phyloP scores from a whole-genome alignment of 768 basidiomycete species.

The Amanita exitialis region DNA sequence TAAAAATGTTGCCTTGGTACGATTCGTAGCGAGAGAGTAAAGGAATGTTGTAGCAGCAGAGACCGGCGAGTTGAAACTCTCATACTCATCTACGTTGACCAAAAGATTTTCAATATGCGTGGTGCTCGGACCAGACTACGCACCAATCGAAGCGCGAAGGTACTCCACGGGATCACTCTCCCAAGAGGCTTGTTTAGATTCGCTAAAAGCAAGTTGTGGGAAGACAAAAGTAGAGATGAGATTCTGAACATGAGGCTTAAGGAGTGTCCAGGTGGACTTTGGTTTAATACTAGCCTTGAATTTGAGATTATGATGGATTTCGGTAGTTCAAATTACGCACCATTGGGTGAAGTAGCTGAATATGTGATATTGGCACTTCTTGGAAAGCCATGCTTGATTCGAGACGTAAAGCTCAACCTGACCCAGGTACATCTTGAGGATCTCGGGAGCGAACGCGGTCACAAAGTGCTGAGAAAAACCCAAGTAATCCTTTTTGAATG shows the following conservation, averaged over 20 bases:
- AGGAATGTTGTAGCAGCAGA: constrained; percentile 77
- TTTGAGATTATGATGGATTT: neutral
- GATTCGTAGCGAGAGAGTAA: constrained; percentile 63
- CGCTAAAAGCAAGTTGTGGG: constrained; percentile 77
- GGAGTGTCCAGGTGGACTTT: constrained; percentile 79
- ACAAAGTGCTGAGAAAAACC: constrained; percentile 74
- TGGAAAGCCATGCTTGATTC: constrained; percentile 68
- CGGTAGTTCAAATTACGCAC: constrained; percentile 28
- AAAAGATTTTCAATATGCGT: neutral
- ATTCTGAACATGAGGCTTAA: constrained; percentile 77
- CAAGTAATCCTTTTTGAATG: constrained; percentile 59
- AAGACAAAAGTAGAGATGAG: constrained; percentile 79
- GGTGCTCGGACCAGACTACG: constrained; percentile 6
- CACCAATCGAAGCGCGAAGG: constrained; percentile 66
- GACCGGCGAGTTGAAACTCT: constrained; percentile 66
- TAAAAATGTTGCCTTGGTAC: constrained; percentile 76
- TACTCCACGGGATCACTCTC: constrained; percentile 79
- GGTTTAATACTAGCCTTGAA: constrained; percentile 64
- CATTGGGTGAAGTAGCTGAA: constrained; percentile 85
- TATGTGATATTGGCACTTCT: constrained; percentile 76
- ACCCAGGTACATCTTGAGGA: constrained; percentile 68
- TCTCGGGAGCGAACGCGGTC: constrained; percentile 73
- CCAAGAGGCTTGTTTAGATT: constrained; percentile 61
- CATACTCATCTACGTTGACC: constrained; percentile 60
- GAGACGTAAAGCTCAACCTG: constrained; percentile 68